Evolutionary conservation across 2,329 filamentous ascomycete genomes (phyloP), one percentile per base, ranked within the genome.

Genomic region (Hansfordia pulvinata): DNA sequence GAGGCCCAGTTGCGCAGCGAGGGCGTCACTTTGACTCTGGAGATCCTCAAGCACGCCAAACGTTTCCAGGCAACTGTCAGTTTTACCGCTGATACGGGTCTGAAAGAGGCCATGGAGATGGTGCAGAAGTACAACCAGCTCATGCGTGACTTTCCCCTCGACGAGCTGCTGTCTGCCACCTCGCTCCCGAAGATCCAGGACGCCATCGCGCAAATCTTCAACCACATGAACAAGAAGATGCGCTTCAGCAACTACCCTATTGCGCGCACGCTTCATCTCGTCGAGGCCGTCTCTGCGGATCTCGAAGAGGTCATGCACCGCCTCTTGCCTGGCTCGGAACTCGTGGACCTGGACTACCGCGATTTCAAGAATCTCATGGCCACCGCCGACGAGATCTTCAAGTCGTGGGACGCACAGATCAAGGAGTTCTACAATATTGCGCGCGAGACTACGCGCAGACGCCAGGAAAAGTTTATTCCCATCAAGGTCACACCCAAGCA

Each of bases 41-140:
- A 94, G 41, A 88, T 98, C 34, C 64, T 99, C 35, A 88, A 92
- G 53, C 82, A 94, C 50, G 92, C 88, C 26, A 99, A 98, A 59
- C 82, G 92, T 45, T 96, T 94, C 56, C 86, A 94, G 56, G 88
- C 90, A 8, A 94, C 88, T 3, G 82, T 96, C 43, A 96, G 88
- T 58, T 96, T 99, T 50, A 80, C 79, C 19, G 83, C 90, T 3
- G 92, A 99, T 53, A 98, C 90, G 19, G 88, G 90, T 3, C 55
- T 98, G 49, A 93, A 93, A 52, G 90, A 98, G 54, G 85, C 85
- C 14, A 90, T 86, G 51, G 90, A 98, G 35, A 80, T 82, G 49
- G 92, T 98, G 24, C 84, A 93, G 52, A 94, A 94, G 54, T 98
- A 96, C 63, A 99, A 98, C 49, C 83, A 93, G 56, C 69, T 98